Evolutionary conservation across 225 moss, liverwort and hornwort genomes (phyloP).

Genomic region (Lunularia cruciata): DNA sequence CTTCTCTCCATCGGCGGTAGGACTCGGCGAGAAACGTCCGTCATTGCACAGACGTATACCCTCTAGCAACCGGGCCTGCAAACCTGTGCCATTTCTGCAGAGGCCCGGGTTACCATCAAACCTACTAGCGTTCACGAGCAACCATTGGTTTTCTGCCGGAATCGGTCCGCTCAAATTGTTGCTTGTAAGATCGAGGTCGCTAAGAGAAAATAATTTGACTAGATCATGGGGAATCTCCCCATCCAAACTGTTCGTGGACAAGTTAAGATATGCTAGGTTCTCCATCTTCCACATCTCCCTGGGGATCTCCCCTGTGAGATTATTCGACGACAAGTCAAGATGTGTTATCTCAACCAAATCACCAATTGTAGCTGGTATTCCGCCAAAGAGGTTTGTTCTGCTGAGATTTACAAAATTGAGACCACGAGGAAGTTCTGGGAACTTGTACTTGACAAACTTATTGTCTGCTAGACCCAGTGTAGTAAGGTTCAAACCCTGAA

Average conservation of each 20-base stretch:
- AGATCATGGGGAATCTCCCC: slow-evolving; percentile 20
- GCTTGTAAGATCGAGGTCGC: slow-evolving; percentile 20
- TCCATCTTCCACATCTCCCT: slow-evolving; percentile 33
- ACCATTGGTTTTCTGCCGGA: slow-evolving; percentile 39
- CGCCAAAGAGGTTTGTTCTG: slow-evolving; percentile 10
- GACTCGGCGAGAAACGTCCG: not conserved
- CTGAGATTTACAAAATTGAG: slow-evolving; percentile 20
- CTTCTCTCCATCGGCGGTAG: not conserved
- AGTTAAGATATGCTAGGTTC: slow-evolving; percentile 23
- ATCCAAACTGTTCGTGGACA: not conserved
- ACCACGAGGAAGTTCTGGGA: no score
- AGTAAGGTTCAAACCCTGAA: slow-evolving; percentile 38
- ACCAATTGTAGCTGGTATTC: slow-evolving; percentile 9
- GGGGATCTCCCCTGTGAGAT: slow-evolving; percentile 48
- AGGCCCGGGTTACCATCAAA: slow-evolving; percentile 52
- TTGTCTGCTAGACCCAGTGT: no score
- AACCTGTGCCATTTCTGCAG: slow-evolving; percentile 35
- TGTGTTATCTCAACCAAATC: not conserved
- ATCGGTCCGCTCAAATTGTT: slow-evolving; percentile 20
- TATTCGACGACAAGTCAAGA: slow-evolving; percentile 54
- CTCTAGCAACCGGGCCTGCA: no score
- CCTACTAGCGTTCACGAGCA: no score
- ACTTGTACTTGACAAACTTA: no score
- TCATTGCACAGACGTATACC: slow-evolving; percentile 22
- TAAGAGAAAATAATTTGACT: slow-evolving; percentile 17